Evolutionary conservation across 805 yeast genomes (phyloP), one percentile per base, ranked within the genome.

Genomic region (Wickerhamiella qilinensis): DNA sequence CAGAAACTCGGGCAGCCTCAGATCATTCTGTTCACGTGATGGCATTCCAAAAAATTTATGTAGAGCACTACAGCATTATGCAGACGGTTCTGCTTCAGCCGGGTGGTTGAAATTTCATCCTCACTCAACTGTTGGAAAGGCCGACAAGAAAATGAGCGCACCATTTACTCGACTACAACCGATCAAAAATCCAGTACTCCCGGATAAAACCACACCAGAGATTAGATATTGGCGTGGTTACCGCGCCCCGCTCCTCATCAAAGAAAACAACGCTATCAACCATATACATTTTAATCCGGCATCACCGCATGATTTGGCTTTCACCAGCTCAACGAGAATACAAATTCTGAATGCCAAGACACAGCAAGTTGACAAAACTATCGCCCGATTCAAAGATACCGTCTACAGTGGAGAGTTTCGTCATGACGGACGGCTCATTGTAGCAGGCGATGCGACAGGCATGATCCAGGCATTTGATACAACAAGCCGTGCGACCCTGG

Each of bases 381-480:
- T 85, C 47, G 65, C 77, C 4, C 61, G 96, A 46, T 91, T 91
- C 60, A 85, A 82, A 54, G 97, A 88, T 51, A 76, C 86, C 0
- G 98, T 85, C 0, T 84, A 82, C 54, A 73, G 84, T 24, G 97
- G 94, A 34, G 93, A 85, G 56, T 88, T 77, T 58, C 70, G 97
- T 52, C 70, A 70, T 40, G 98, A 91, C 55, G 98, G 98, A 39
- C 81, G 83, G 54, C 68, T 91, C 34, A 58, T 91, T 21, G 93
- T 80, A 17, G 96, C 96, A 3, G 93, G 94, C 51, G 98, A 91
- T 62, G 94, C 94, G 12, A 74, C 91, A 3, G 98, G 98, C 16
- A 57, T 83, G 40, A 93, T 91, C 12, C 93, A 93, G 45, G 76
- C 86, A 8, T 88, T 81, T 54, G 96, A 91, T 57, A 75, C 93